Conservation (phyloP, 345 rosid species). For the Balakata baccata region DNA sequence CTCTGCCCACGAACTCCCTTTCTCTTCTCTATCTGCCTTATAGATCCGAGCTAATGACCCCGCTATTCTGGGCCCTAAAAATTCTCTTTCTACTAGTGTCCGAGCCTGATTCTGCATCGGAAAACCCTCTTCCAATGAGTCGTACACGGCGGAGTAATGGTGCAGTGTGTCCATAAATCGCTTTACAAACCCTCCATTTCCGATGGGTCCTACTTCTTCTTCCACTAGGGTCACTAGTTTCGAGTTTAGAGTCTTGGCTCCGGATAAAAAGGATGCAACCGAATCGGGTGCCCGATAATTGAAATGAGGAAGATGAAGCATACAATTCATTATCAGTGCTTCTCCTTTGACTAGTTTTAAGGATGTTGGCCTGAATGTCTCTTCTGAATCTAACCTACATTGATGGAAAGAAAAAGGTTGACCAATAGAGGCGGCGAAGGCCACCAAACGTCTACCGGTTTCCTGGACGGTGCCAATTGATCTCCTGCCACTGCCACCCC, state of each 20-base stretch:
- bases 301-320: conserved; percentile 74
- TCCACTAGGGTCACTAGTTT: conserved; percentile 59
- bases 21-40: conserved; percentile 26
- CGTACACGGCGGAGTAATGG: conserved; percentile 78
- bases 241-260: conserved; percentile 54
- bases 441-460: conserved; percentile 60
- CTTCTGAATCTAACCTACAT: conserved; percentile 58
- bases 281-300: conserved; percentile 53
- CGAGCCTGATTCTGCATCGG: conserved; percentile 63
- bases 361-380: conserved; percentile 45
- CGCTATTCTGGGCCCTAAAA: conserved; percentile 61
- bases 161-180: conserved; percentile 80
- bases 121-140: conserved; percentile 73
- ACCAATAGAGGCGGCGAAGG: conserved; percentile 75
- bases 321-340: conserved; percentile 67
- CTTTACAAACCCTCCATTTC: conserved; percentile 51
- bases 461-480: conserved; percentile 65
- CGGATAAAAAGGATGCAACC: conserved; percentile 54
- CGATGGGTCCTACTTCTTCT: conserved; percentile 56
- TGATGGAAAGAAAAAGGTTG: conserved; percentile 80
- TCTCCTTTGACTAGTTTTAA: conserved; percentile 72
- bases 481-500: conserved; percentile 47
- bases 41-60: conserved; percentile 55
- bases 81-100: conserved; percentile 62
- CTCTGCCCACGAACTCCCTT: conserved; percentile 43